Base-by-base conservation (phyloP, 345 rosid species). In the Capsella bursapastoris region DNA sequence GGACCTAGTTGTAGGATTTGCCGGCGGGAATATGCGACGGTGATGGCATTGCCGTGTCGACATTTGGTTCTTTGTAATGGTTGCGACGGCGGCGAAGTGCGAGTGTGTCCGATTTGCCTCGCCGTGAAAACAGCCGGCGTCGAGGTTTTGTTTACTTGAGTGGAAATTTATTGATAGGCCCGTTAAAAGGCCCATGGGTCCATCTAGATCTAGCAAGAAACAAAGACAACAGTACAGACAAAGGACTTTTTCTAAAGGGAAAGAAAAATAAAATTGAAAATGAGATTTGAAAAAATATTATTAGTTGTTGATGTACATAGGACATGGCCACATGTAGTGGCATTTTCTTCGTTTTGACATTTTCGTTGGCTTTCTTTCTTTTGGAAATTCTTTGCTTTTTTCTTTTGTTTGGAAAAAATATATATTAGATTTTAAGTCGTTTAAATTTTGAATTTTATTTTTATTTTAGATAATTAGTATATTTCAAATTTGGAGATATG, bases 11-110 rank as follows among this genome's bases (percentile, higher is more conserved):
- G 97, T 71, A 88, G 73, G 71, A 70, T 71, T n/a, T 91, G 96
- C 67, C 55, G 82, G 63, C 63, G 71, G 52, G 73, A 85, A 38
- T 78, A 64, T 25, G 93, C 93, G 56, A 63, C 91, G 71, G 93
- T 91, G 75, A 87, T 91, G 52, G 78, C 85, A 73, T 61, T 91
- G 82, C 96, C 97, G 72, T 91, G 97, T 79, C 91, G 91, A 73
- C 97, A 91, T 78, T 82, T 91, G 9, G 80, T 86, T 65, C 55
- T 88, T 0, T 91, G 97, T 75, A 75, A 82, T 61, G 87, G 61
- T 63, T 91, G 97, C 55, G 85, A 91, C 80, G 82, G 66, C 8
- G 72, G 72, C 4, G 66, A 74, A 71, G 83, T 79, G 15, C 81
- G 75, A 11, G 76, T 81, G 3, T 91, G 97, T 84, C 97, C 97